A percentile compares a stretch with the other conserved stretches of the same genome.
phyloP scores from a whole-genome alignment of 176 grass and related monocot genomes.

The Dendrocalamus sinicus region DNA sequence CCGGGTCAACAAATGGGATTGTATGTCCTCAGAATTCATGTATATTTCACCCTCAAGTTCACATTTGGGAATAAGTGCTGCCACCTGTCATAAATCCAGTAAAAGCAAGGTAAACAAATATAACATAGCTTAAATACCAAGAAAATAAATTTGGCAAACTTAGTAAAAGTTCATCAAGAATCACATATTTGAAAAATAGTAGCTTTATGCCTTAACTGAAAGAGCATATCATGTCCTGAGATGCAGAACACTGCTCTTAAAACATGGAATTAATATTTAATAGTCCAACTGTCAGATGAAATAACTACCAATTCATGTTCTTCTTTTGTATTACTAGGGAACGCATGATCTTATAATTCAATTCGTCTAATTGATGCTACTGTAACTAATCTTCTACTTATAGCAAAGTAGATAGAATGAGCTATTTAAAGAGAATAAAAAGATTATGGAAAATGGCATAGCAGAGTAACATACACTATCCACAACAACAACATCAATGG shows the following conservation, averaged over 20 bases:
- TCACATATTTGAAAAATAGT: conserved; percentile 32
- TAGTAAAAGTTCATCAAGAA: conserved; percentile 11
- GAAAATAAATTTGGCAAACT: conserved; percentile 13
- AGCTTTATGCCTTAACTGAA: background rate
- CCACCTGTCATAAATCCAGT: conserved; percentile 66
- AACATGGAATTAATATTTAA: background rate
- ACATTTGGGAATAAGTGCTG: conserved; percentile 80
- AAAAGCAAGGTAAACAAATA: conserved; percentile 45
- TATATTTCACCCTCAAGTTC: conserved; percentile 71
- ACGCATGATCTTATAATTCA: conserved; percentile 30
- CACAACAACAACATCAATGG: conserved; percentile 85
- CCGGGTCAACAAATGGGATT: conserved; percentile 85
- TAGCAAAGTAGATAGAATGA: conserved; percentile 3
- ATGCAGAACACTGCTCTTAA: background rate
- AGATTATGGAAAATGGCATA: conserved; percentile 8
- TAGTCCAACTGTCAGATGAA: background rate
- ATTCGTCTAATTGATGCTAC: conserved; percentile 2
- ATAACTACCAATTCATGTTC: background rate
- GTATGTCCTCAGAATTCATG: conserved; percentile 60
- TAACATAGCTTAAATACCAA: background rate
- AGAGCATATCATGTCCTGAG: background rate
- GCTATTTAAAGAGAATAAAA: conserved; percentile 26
- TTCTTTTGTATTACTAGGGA: conserved; percentile 5
- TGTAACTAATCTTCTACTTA: conserved; percentile 12
- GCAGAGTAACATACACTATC: conserved; percentile 75